Evolutionary conservation across 2,329 filamentous ascomycete species (phyloP), one percentile per base, ranked within the genome.

Genomic region (Grosmannia huntii): DNA sequence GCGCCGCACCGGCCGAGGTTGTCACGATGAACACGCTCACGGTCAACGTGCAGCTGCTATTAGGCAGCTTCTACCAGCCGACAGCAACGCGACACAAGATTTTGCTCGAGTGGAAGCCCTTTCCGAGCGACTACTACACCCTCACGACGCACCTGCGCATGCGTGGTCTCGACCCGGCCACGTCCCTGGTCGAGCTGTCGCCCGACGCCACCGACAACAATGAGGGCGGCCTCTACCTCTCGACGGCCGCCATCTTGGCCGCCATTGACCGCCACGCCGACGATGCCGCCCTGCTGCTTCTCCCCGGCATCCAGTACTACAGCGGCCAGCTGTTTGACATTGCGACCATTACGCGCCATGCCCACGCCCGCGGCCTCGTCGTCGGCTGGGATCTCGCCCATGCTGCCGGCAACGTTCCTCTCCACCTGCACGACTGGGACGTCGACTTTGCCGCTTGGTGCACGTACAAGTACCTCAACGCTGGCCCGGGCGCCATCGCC

Each of bases 401-500:
- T 54, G 83, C 89, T 0, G 87, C 82, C 25, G 90, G 90, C 36
- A 96, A 96, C 67, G 87, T 95, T 2, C 83, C 87, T 48, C 72
- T 96, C 21, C 72, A 77, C 59, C 77, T 96, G 23, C 90, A 95
- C 70, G 88, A 92, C 65, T 96, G 90, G 90, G 80, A 87, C 64
- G 89, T 95, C 38, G 90, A 96, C 69, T 95, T 95, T 66, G 90
- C 91, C 19, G 88, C 82, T 57, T 96, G 90, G 90, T 96, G 90
- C 71, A 91, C 86, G 21, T 96, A 96, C 78, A 96, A 96, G 73
- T 96, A 96, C 73, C 80, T 95, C 69, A 95, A 95, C 68, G 84
- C 85, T 28, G 90, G 90, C 0, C 89, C 90, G 0, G 90, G 90
- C 4, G 79, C 84, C 19, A 95, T 95, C 62, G 89, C 82, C 1